Evolutionary conservation across 1,284 basidiomycete species (phyloP), one percentile per base, ranked within the genome.

Genomic region (Malassezia equina): DNA sequence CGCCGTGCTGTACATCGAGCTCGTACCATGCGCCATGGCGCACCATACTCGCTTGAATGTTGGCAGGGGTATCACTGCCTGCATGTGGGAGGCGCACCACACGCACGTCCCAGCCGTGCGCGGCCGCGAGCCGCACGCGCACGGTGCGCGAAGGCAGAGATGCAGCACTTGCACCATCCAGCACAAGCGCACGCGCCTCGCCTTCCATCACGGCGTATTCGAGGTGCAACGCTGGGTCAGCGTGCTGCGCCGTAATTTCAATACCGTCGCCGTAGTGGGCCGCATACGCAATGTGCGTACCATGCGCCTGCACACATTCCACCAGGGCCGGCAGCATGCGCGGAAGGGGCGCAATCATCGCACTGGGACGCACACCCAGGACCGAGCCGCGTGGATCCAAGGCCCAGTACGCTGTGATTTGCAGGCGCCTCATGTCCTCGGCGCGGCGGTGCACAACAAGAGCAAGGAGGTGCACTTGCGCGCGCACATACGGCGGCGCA

Each of bases 401-500:
- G 65, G 90, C 87, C 88, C 89, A 95, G 74, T 93, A 93, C 66
- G 86, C 88, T 1, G 88, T 90, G 55, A 94, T 82, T 34, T 61
- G 57, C 42, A 73, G 57, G 25, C 52, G 51, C 7, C 52, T 46
- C 19, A 24, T 2, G 21, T 33, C 45, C 4, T 29, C 83, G 7
- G 90, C 87, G n/a, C 15, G 32, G 65, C 78, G 65, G 88, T 94
- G 90, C 19, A 95, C 83, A 70, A 88, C 91, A 88, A 90, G 95
- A 15, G 90, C 88, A 64, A 90, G 85, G 48, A 98, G 60, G 62
- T 86, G 80, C 58, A 96, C 83, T 65, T 90, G 82, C 1, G 93
- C 93, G 62, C 94, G 82, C 36, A 98, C 90, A 72, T 86, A 93
- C 11, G 93, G 93, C 7, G 93, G 93, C 2, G 89, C 84, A 0